A percentile compares a stretch with the other conserved stretches of the same genome.
These are phyloP conservation scores for Silene vulgaris DNA, from an alignment of 179 eudicot species.

Conservation along the genomic window DNA sequence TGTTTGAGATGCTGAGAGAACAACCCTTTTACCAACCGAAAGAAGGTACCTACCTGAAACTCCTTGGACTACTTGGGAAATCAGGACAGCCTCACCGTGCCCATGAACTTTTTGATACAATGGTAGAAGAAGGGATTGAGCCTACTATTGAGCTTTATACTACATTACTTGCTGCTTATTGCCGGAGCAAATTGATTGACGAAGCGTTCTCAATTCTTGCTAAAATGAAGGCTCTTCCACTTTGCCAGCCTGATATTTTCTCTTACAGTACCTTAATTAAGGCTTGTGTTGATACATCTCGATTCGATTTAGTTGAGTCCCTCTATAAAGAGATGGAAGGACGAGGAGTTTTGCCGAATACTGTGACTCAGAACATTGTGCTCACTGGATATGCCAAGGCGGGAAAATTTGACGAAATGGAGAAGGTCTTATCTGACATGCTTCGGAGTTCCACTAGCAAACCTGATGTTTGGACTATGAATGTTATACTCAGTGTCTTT, in stretches of 20 bases:
- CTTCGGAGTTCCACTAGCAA: conserved; percentile 50
- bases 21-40: conserved; percentile 88
- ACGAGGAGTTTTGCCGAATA: conserved; percentile 58
- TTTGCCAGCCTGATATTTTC: conserved; percentile 89
- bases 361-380: conserved; percentile 86
- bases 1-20: conserved; percentile 80
- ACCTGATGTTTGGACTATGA: conserved; percentile 99
- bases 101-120: conserved; percentile 56
- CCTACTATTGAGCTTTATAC: conserved; percentile 80
- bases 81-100: conserved; percentile 77
- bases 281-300: conserved; percentile 68
- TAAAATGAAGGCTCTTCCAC: conserved; percentile 69
- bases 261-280: conserved; percentile 76
- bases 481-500: conserved; percentile 73
- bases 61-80: conserved; percentile 82
- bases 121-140: conserved; percentile 75
- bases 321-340: conserved; percentile 68
- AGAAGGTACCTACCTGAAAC: conserved; percentile 92
- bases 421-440: conserved; percentile 69
- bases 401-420: conserved; percentile 76
- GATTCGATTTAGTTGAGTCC: conserved; percentile 60
- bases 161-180: conserved; percentile 76
- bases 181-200: conserved; percentile 57
- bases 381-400: conserved; percentile 81
- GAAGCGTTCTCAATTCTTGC: conserved; percentile 58